Evolutionary conservation across 202 grass and related monocot species (phyloP).

Genomic region (Carex sylvatica): DNA sequence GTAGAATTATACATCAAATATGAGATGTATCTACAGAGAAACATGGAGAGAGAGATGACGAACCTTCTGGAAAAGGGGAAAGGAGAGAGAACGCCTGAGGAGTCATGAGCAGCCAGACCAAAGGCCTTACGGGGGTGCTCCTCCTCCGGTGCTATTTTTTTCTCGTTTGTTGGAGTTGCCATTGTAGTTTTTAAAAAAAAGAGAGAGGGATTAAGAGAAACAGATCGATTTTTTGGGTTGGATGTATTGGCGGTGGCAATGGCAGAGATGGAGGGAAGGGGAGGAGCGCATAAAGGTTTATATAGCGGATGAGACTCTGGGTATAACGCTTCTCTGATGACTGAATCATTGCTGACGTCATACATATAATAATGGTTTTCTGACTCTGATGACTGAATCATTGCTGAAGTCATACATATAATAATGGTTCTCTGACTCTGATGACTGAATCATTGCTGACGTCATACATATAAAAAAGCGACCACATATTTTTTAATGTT

Average conservation of each 20-base stretch:
- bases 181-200: not conserved
- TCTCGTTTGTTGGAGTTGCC: slow-evolving; percentile 31
- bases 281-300: not conserved
- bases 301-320: not conserved
- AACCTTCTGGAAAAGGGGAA: slow-evolving; percentile 66
- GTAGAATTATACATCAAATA: too few species aligned
- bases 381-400: too few species aligned
- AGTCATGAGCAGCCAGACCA: slow-evolving; percentile 58
- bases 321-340: not conserved
- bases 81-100: slow-evolving; percentile 60
- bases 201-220: not conserved
- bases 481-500: too few species aligned
- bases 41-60: not conserved
- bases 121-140: slow-evolving; percentile 42
- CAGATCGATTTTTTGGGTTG: not conserved
- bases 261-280: not conserved
- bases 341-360: not conserved
- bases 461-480: not conserved
- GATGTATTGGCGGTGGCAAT: not conserved
- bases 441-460: not conserved
- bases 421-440: too few species aligned
- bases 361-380: too few species aligned
- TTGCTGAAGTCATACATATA: not conserved
- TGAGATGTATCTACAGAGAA: too few species aligned
- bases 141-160: slow-evolving; percentile 21